Evolutionary conservation across 345 rosid species (phyloP), one percentile per base, ranked within the genome.

Genomic region (Acer campestre): DNA sequence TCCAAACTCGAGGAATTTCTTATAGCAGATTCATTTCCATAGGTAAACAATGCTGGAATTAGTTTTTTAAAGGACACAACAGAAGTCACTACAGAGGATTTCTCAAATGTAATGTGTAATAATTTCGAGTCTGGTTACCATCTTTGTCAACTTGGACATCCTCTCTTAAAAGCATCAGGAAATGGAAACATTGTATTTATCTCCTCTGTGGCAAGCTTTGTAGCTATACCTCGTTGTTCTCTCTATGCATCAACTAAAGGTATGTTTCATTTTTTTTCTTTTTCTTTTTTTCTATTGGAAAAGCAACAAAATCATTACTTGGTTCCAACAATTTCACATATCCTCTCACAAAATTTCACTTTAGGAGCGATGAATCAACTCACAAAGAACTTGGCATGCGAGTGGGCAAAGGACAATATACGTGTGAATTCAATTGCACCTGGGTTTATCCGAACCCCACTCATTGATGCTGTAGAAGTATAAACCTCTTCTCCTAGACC

Each of bases 111-210:
- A 23, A 62, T 84, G 73, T 22, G 68, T 2, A 86, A 85, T 13
- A 87, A 89, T 80, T 79, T 89, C n/a, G 89, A 89, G 78, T 85
- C 92, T 18, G 69, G 81, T 18, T 89, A 72, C 76, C 90, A 87
- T 82, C 25, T 89, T 61, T 81, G 79, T 80, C 89, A 87, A 80
- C 83, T 89, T 25, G 80, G 82, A 8, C 78, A 89, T 55, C 86
- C 87, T 8, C 80, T 89, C 40, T 68, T 89, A 20, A 87, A 87
- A 80, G 78, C 85, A 8, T 87, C 92, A 5, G 87, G 84, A 40
- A 84, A 68, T 0, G 89, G 88, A 61, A 85, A 77, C 74, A 73
- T 87, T 38, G 82, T 89, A 9, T 89, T 87, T 48, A 70, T 81
- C 22, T 89, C 92, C 70, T 87, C 92, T 17, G 81, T 85, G 7